Base-by-base conservation (phyloP, 75 land plant species). In the Pinus tabuliformis region DNA sequence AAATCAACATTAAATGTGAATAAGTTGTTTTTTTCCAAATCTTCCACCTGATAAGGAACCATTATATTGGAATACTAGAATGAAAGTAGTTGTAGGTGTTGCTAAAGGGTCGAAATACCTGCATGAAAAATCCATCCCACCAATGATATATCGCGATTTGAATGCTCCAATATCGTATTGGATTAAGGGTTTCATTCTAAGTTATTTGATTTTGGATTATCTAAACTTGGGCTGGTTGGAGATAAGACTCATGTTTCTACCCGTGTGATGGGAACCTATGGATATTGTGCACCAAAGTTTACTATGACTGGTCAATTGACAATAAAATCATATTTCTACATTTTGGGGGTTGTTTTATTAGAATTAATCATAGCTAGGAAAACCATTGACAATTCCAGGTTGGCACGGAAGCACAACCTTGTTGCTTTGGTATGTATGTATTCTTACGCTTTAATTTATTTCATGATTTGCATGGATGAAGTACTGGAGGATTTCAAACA, bases 251-350 rank as follows among this genome's bases (percentile, higher is more conserved):
- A 85, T 75, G 84, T 85, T 52, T 85, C 87, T 4, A 85, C 87
- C 33, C 76, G 81, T 30, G 85, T 85, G 16, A 85, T 85, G 87
- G 87, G 87, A 21, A 85, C 87, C 9, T 85, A 85, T 59, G 87
- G 87, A 15, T 85, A 85, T 64, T 85, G 87, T 83, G 87, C 87
- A 36, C 87, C 87, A 18, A 81, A 85, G 77, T 85, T 82, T 79
- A 84, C 84, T 5, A 85, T 85, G 87, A 82, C 87, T 60, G 87
- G 87, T 28, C 85, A 85, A 71, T 75, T 85, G 73, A 85, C 87
- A 22, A 75, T 85, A 62, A 85, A 85, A 75, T 85, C 85, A 56
- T 85, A 85, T 71, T 84, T 85, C 26, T 85, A 85, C 70, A 85
- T 84, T 57, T 85, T 85, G 66, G 84, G 84, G 17, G 86, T 85